Base-by-base conservation (phyloP, 2,329 filamentous ascomycete genomes). In the Talaromyces atroroseus region DNA sequence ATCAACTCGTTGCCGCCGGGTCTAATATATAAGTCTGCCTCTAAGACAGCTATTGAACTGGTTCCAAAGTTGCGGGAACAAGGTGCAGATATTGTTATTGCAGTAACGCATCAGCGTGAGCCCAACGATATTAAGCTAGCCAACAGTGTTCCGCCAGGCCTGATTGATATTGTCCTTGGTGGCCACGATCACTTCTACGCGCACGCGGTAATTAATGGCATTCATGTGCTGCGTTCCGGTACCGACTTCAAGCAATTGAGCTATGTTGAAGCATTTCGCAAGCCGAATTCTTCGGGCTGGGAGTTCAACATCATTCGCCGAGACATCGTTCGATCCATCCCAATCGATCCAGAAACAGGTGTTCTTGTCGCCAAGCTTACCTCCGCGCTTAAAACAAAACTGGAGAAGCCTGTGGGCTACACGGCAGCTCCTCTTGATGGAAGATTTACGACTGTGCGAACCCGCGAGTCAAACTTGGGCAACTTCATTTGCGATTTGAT, bases 401-500 rank as follows among this genome's bases (percentile, higher is more conserved):
- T 96, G 16, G 86, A 91, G 56, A 92, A 91, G 70, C 86, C 90
- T 0, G 78, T 96, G 29, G 90, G 91, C 2, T 95, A 89, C 74
- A 95, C 90, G 0, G 84, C 87, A 0, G 86, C 85, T 1, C 89
- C 91, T 0, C 81, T 96, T 0, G 92, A 96, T 68, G 89, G 88
- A 1, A 86, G 91, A 2, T 96, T 96, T 71, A 88, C 84, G 16
- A 95, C 90, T 0, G 89, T 95, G 0, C 80, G 91, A 11, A 76
- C 83, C 20, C 79, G 76, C 47, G 91, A 96, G 71, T 90, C 87
- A 54, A 96, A 96, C 66, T 76, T 95, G 14, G 90, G 88, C 1
- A 96, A 96, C 71, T 95, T 95, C 69, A 87, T 95, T 2, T 94
- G 89, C 71, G 91, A 96, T 68, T 80, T 96, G 23, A 95, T 96